Conservation (phyloP, 768 basidiomycete genomes). For the Cytidiella melzeri region DNA sequence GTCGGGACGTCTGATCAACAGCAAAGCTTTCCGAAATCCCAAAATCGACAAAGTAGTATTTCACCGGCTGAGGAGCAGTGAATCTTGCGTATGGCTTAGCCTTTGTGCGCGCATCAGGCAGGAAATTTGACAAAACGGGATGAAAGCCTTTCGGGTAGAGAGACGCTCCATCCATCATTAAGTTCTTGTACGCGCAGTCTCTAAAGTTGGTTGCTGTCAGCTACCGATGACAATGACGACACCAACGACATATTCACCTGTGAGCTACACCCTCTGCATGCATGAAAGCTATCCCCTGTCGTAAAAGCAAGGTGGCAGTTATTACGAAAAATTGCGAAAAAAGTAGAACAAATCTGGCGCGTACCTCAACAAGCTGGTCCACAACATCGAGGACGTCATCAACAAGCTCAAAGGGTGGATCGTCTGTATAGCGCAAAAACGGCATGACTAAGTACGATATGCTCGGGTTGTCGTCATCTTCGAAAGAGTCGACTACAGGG, state of each 20-base stretch:
- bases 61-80: too few relatives aligned
- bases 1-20: too few relatives aligned
- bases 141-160: conserved; percentile 8
- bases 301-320: not conserved
- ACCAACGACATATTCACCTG: too few relatives aligned
- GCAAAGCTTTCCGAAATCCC: conserved; percentile 7
- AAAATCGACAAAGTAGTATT: conserved; percentile 14
- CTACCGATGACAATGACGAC: too few relatives aligned
- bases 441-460: too few relatives aligned
- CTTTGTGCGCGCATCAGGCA: too few relatives aligned
- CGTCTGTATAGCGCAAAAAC: not conserved
- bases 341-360: not conserved
- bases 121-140: conserved; percentile 6
- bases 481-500: conserved; percentile 16
- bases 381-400: conserved; percentile 21
- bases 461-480: conserved; percentile 7
- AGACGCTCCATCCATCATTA: conserved; percentile 11
- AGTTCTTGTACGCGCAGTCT: conserved; percentile 1
- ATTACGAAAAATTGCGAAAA: too few relatives aligned
- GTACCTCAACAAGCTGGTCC: conserved; percentile 18
- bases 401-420: conserved; percentile 15
- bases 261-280: conserved; percentile 18
- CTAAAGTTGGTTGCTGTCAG: too few relatives aligned
- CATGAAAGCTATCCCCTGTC: conserved; percentile 17
- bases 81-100: too few relatives aligned